Evolutionary conservation across 1,284 basidiomycete species (phyloP).

Genomic region (Pseudozyma thailandica): DNA sequence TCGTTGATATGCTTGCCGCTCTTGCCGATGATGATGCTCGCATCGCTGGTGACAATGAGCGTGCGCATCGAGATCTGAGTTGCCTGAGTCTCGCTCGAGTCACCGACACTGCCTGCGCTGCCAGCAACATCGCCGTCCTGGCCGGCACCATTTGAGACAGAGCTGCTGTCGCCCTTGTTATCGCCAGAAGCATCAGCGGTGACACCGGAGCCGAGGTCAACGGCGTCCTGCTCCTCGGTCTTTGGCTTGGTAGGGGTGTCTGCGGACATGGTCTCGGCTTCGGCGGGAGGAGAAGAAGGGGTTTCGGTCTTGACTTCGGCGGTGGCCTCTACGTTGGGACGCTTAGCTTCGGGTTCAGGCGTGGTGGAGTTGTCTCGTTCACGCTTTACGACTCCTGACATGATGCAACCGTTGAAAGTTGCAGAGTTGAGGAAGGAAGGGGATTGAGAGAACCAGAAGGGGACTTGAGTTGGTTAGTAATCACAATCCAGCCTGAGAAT

Average conservation of each 20-base stretch:
- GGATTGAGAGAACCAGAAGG: slow-evolving; percentile 16
- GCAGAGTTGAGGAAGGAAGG: slow-evolving; percentile 9
- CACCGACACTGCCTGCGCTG: slow-evolving; percentile 37
- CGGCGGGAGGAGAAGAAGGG: slow-evolving; percentile 10
- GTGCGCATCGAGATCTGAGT: slow-evolving; percentile 66
- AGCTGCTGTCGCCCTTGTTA: slow-evolving; percentile 33
- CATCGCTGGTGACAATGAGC: slow-evolving; percentile 98
- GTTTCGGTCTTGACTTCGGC: slow-evolving; percentile 3
- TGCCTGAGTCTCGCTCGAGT: slow-evolving; percentile 44
- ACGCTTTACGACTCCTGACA: slow-evolving; percentile 60
- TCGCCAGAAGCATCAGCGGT: slow-evolving; percentile 40
- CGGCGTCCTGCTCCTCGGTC: slow-evolving; percentile 50
- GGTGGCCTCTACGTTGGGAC: slow-evolving; percentile 40
- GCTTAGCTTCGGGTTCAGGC: slow-evolving; percentile 51
- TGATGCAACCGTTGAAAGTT: slow-evolving; percentile 16
- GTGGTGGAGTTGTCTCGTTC: slow-evolving; percentile 50
- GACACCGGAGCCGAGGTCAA: slow-evolving; percentile 49
- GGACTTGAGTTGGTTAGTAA: slow-evolving; percentile 40
- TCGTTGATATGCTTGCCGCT: slow-evolving; percentile 96
- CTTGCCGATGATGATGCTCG: slow-evolving; percentile 98
- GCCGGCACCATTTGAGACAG: slow-evolving; percentile 28
- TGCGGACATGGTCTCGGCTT: slow-evolving; percentile 37
- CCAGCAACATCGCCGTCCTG: slow-evolving; percentile 29
- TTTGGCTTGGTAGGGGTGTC: slow-evolving; percentile 31
- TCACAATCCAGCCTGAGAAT: slow-evolving; percentile 28